phyloP scores from a whole-genome alignment of 306 rosid species.

The Cucumis hystrix region DNA sequence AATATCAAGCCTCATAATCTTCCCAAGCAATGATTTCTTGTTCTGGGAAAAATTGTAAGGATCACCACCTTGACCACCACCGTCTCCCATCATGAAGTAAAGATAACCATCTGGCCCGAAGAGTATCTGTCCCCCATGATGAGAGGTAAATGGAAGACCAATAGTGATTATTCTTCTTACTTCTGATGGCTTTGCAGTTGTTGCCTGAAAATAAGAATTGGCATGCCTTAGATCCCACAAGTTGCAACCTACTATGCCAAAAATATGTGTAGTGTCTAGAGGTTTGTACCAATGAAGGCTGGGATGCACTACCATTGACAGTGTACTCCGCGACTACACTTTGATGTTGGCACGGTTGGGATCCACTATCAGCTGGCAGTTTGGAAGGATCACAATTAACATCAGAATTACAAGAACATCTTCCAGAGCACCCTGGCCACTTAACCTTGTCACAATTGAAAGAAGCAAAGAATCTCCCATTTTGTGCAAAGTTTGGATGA shows the following conservation, averaged over 20 bases:
- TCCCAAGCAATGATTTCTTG: conserved; percentile 94
- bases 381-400: conserved; percentile 91
- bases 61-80: conserved; percentile 75
- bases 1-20: conserved; percentile 82
- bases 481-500: conserved; percentile 66
- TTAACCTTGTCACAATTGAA: conserved; percentile 78
- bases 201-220: conserved; percentile 39
- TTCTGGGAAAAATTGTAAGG: conserved; percentile 79
- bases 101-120: conserved; percentile 84
- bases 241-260: neutral
- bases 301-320: conserved; percentile 46
- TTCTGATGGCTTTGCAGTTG: conserved; percentile 72
- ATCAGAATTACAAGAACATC: conserved; percentile 87
- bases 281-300: conserved; percentile 55
- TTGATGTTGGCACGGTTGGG: conserved; percentile 82
- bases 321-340: conserved; percentile 72
- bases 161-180: conserved; percentile 90
- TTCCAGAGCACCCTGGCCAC: conserved; percentile 85
- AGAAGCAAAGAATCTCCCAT: conserved; percentile 90
- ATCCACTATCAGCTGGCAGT: conserved; percentile 40
- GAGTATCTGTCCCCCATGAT: conserved; percentile 90
- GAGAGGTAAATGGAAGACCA: conserved; percentile 69
- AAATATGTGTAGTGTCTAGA: conserved; percentile 1
- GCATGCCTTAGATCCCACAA: neutral
- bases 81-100: conserved; percentile 89